These are phyloP conservation scores for Teratosphaeria epicoccoides DNA, from an alignment of 2,329 filamentous ascomycete species.

Conservation along the genomic window DNA sequence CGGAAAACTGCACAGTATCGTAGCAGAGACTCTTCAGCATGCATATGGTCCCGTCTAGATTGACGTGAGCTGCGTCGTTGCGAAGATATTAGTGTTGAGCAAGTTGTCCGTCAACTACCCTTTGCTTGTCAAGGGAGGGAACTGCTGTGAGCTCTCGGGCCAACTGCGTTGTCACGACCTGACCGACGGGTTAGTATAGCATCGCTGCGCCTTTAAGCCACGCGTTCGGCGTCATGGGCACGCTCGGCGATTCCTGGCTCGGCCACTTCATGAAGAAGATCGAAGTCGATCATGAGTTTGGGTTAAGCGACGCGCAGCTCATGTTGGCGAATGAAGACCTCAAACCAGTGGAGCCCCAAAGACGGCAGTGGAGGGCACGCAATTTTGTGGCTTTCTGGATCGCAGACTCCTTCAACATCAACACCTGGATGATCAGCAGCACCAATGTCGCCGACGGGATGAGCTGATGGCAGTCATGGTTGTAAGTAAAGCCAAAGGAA, in stretches of 20 bases:
- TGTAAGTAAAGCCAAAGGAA: too few species aligned
- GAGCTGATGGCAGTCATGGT: constrained; percentile 41
- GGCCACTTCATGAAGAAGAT: constrained; percentile 42
- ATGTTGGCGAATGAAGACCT: constrained; percentile 66
- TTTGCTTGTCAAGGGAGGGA: too few species aligned
- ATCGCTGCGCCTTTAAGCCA: neutral
- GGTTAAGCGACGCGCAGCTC: constrained; percentile 65
- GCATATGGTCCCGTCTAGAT: too few species aligned
- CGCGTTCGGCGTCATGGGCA: constrained; percentile 28
- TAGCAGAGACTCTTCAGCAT: too few species aligned
- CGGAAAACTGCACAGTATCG: neutral
- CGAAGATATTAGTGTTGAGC: too few species aligned
- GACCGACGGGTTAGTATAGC: neutral
- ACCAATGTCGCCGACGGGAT: constrained; percentile 66
- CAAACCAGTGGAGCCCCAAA: constrained; percentile 58
- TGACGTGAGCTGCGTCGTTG: too few species aligned
- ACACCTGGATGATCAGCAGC: constrained; percentile 74
- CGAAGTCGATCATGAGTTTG: constrained; percentile 63
- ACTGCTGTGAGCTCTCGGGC: too few species aligned
- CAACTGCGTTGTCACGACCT: too few species aligned
- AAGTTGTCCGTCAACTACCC: too few species aligned
- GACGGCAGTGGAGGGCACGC: constrained; percentile 74
- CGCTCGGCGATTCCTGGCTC: constrained; percentile 29
- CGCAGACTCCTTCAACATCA: constrained; percentile 73
- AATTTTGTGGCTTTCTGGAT: constrained; percentile 83